Evolutionary conservation across 305 asterid species (phyloP).

Genomic region (Coffea humblotiana): DNA sequence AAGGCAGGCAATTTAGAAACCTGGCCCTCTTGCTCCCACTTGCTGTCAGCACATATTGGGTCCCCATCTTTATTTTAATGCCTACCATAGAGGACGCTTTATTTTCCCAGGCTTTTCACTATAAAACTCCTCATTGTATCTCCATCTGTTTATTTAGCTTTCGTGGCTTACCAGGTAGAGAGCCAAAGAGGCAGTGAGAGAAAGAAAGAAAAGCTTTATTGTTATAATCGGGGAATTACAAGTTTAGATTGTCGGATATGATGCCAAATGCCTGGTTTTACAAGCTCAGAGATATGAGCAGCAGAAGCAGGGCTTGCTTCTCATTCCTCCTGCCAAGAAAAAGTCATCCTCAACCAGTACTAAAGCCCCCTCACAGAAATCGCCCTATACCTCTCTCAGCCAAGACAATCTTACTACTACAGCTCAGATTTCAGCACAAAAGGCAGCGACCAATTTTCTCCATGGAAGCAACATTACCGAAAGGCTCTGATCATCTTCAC

Average conservation of each 20-base stretch:
- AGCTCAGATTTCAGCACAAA: conserved; percentile 30
- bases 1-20: conserved; percentile 8
- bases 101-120: conserved; percentile 11
- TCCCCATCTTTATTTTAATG: conserved; percentile 14
- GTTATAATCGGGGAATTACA: conserved; percentile 62
- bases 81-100: not conserved
- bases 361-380: conserved; percentile 12
- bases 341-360: conserved; percentile 19
- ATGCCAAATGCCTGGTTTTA: conserved; percentile 90
- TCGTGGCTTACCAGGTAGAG: not conserved
- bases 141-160: conserved; percentile 10
- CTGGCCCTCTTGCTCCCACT: conserved; percentile 16
- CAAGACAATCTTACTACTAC: conserved; percentile 50
- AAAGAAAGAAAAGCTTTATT: not conserved
- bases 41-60: conserved; percentile 10
- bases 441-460: conserved; percentile 16
- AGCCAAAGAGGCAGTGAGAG: not conserved
- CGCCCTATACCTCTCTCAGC: conserved; percentile 21
- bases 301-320: conserved; percentile 29
- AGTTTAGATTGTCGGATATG: conserved; percentile 71
- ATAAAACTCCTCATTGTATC: not conserved
- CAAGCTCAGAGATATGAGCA: conserved; percentile 80
- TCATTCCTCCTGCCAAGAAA: conserved; percentile 28
- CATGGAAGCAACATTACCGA: conserved; percentile 24
- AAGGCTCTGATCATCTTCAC: conserved; percentile 28